Percentiles rank a stretch among this genome's conserved stretches.
Conservation (phyloP, 805 yeast genomes). For the Starmerella bombicola region DNA sequence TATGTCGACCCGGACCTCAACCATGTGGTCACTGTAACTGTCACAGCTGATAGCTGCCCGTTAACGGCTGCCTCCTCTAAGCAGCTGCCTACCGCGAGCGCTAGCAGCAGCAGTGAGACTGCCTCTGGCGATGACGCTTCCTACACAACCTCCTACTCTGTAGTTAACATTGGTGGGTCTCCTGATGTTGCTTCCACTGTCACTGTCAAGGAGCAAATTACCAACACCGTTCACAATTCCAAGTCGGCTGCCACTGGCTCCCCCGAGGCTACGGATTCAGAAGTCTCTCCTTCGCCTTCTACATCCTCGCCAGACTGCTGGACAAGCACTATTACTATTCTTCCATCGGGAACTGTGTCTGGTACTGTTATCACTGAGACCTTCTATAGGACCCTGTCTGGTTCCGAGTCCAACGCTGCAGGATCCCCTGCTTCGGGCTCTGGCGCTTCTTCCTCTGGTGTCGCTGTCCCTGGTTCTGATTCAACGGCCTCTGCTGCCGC, state of each 20-base stretch:
- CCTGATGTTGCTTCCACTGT: conserved; percentile 15
- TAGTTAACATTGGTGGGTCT: conserved; percentile 24
- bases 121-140: background rate
- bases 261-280: background rate
- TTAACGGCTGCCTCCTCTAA: background rate
- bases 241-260: background rate
- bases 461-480: conserved; percentile 3
- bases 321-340: conserved; percentile 10
- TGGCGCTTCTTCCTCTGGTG: background rate
- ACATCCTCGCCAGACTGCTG: conserved; percentile 9
- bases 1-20: conserved; percentile 22
- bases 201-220: conserved; percentile 2
- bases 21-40: conserved; percentile 22
- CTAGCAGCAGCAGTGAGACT: background rate
- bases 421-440: background rate
- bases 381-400: conserved; percentile 1
- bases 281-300: background rate
- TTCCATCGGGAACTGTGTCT: conserved; percentile 3
- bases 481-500: background rate
- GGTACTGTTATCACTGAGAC: conserved; percentile 5
- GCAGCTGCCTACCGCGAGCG: background rate
- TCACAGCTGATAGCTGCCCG: conserved; percentile 18
- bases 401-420: background rate
- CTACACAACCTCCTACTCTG: conserved; percentile 18
- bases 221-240: background rate